Evolutionary conservation across 257 asterid genomes (phyloP), one percentile per base, ranked within the genome.

Genomic region (Paulownia fortunei): DNA sequence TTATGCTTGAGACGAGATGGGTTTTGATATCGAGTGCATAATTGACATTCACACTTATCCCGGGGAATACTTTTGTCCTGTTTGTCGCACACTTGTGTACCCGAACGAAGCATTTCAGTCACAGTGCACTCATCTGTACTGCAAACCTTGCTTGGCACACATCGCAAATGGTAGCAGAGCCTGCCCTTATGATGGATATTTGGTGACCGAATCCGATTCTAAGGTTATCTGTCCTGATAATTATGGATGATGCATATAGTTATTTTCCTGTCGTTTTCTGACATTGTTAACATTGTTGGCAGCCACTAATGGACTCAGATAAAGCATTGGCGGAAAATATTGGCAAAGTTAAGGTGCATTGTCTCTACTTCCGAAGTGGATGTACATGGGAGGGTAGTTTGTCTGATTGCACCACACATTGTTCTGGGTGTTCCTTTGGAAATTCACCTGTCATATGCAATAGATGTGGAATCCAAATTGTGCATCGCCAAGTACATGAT

Each of bases 401-500:
- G 19, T 82, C 94, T 27, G 97, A 95, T 49, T 86, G 96, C 72
- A 69, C 90, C 34, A 79, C 91, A 54, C 99, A 95, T 79, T 94
- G 97, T 79, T 78, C 96, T 61, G 86, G 79, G 19, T 95, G 98
- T 69, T 59, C 94, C 74, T 93, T 89, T 84, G 99, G 98, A 42
- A 86, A 87, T 70, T 90, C 97, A 26, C 94, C 97, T 3, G 98
- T 95, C 49, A 83, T 95, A 80, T 95, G 99, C 88, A 89, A 93
- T 83, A 81, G 91, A 81, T 95, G 99, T 74, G 96, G 97, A 2
- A 63, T 92, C 76, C 97, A 91, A 84, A 89, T 93, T 82, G 89
- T 90, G 82, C 97, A 93, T 86, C 97, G 97, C 47, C 94, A 93
- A 89, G 97, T 93, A 12, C 94, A 91, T n/a, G 98, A 95, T n/a